phyloP scores from a whole-genome alignment of 108 stramenopile genomes.

The Cylindrotheca closterium region DNA sequence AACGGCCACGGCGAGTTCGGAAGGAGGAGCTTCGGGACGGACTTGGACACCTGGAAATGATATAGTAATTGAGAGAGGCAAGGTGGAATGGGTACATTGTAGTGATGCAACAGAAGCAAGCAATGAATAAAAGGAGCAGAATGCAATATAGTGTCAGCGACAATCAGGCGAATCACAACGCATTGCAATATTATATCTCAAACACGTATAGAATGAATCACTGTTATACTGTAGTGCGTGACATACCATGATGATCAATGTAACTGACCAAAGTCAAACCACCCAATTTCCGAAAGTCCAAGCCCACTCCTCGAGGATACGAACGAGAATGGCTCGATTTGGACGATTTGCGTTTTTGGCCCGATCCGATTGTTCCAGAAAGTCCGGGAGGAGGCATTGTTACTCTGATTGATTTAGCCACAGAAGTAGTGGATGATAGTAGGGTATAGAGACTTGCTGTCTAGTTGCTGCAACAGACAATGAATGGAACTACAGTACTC shows the following conservation, averaged over 20 bases:
- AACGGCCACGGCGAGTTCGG: conserved; percentile 83
- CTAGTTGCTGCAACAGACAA: too few species aligned
- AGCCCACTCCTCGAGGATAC: conserved; percentile 82
- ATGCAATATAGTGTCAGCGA: too few species aligned
- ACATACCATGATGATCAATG: conserved; percentile 84
- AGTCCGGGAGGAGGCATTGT: conserved; percentile 9
- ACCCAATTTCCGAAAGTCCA: conserved; percentile 83
- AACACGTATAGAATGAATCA: too few species aligned
- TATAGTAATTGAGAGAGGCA: neutral
- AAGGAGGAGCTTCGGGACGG: conserved; percentile 75
- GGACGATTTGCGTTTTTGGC: conserved; percentile 26
- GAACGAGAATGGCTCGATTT: conserved; percentile 40
- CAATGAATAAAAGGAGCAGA: too few species aligned
- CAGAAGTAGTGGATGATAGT: too few species aligned
- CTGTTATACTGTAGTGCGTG: too few species aligned
- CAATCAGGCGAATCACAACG: too few species aligned
- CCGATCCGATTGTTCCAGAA: neutral
- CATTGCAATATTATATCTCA: too few species aligned
- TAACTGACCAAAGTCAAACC: conserved; percentile 77
- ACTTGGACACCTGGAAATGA: conserved; percentile 48
- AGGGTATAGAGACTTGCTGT: too few species aligned
- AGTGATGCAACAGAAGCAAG: neutral
- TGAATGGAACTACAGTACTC: too few species aligned
- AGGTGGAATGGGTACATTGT: neutral
- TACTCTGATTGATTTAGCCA: neutral